Evolutionary conservation across 768 basidiomycete genomes (phyloP), one percentile per base, ranked within the genome.

Genomic region (Pisolithus microcarpus): DNA sequence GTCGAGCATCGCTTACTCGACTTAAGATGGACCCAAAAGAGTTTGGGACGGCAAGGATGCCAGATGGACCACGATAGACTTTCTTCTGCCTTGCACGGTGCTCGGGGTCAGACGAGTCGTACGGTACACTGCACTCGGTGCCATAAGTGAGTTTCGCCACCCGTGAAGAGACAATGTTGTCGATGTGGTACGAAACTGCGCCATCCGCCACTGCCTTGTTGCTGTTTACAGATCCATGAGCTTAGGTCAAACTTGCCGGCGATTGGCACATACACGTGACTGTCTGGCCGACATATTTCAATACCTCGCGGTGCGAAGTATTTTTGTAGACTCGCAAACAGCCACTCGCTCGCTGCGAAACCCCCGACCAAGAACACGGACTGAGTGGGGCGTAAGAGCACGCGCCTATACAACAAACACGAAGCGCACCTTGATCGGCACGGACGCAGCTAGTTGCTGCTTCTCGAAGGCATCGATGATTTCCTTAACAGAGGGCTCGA

Each of bases 141-240:
- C 80, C 80, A 48, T 78, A 80, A 0, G 76, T 76, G 49, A 71
- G 55, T 53, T 70, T 74, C 4, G 78, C 66, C 5, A 80, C 70
- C 28, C 80, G 72, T 5, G 69, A 69, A 6, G 71, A 67, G 5
- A 81, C 78, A 13, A 73, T 71, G 53, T 74, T 73, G 51, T 81
- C 75, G 16, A 81, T 48, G 23, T 63, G 70, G 48, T 60, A 74
- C 3, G 66, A 71, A 24, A 72, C 59, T 5, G 71, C 75, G 2
- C 80, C 79, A 43, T 80, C 76, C 1, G 80, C 76, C 8, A 81
- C 79, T 1, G 77, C 79, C 61, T 72, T 78, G 55, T 68, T 70
- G 26, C 74, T 75, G 47, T 48, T 19, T 37, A 6, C 8, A 16
- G 43, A n/a, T 4, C 10, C 1, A 28, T 68, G 34, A 66, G 58